Evolutionary conservation across 1,284 basidiomycete genomes (phyloP).

Genomic region (Sporisorium iseilematis-ciliati): DNA sequence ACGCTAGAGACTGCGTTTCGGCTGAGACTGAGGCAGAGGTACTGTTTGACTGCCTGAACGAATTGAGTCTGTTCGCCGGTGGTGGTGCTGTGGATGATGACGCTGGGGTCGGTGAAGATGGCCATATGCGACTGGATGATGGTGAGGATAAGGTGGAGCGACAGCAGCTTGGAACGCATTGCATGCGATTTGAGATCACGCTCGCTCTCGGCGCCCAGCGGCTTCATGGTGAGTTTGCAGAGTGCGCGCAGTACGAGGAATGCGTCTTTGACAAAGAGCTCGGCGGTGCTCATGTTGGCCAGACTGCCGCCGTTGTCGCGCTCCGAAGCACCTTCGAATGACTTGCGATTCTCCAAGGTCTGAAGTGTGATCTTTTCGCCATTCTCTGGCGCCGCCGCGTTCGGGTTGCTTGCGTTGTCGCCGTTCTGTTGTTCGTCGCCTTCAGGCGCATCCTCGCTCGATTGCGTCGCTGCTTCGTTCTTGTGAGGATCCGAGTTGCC

Average conservation of each 20-base stretch:
- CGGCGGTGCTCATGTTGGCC: constrained; percentile 61
- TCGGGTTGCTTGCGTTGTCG: constrained; percentile 13
- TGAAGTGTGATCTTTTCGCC: constrained; percentile 61
- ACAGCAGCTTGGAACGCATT: constrained; percentile 69
- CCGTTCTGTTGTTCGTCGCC: constrained; percentile 16
- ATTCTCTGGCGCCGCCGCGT: constrained; percentile 7
- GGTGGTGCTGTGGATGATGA: constrained; percentile 66
- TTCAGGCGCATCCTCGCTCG: constrained; percentile 11
- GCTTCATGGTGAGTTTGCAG: constrained; percentile 70
- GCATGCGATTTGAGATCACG: constrained; percentile 67
- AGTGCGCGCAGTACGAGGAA: constrained; percentile 68
- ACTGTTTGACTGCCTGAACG: constrained; percentile 70
- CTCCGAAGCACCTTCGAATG: constrained; percentile 65
- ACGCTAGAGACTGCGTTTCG: constrained; percentile 96
- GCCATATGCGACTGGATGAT: constrained; percentile 65
- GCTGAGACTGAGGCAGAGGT: constrained; percentile 87
- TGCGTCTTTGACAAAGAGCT: constrained; percentile 69
- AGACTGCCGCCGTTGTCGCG: constrained; percentile 56
- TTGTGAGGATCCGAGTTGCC: constrained; percentile 12
- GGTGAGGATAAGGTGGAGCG: constrained; percentile 65
- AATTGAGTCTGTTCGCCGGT: constrained; percentile 68
- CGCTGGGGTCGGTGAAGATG: constrained; percentile 64
- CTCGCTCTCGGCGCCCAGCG: constrained; percentile 66
- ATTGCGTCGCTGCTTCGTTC: not conserved
- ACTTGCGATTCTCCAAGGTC: constrained; percentile 62